Base-by-base conservation (phyloP, 2,329 filamentous ascomycete species). In the Aureobasidium sp. region DNA sequence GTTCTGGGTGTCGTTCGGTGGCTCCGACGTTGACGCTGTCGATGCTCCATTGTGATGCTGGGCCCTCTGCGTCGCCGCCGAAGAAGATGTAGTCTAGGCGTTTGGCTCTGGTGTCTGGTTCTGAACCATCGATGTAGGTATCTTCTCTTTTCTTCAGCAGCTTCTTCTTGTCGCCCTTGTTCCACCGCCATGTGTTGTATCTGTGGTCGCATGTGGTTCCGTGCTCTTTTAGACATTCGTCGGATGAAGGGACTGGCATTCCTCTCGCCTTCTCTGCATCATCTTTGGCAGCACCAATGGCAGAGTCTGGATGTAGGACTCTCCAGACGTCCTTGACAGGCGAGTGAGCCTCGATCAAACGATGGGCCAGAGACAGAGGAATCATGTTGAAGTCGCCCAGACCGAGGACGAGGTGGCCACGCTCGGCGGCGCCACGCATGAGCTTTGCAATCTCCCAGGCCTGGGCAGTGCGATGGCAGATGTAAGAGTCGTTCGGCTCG, bases 381-480 rank as follows among this genome's bases (percentile, higher is more conserved):
- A 91, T 79, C 88, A 96, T 96, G 77, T 97, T 97, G 78, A 97
- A 97, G 77, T 97, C 94, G 29, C 94, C 94, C 60, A 96, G 78
- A 6, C 87, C 92, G 47, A 97, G 79, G 57, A 92, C 91, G 34
- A 97, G 80, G 72, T 93, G 89, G 7, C 91, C 91, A 15, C 88
- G 81, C 67, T 91, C 88, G 1, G 87, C 83, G 48, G 93, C 92
- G 63, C 84, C 88, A 53, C 90, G 86, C 77, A 97, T 88, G 48
- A 96, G 81, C 74, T 96, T 96, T 59, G 92, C 84, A 63, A 97
- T 89, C 73, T 97, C 89, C 94, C 94, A 99, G 55, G 91, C 89
- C 77, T 99, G 93, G 3, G 93, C 88, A 20, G 90, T 90, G 62
- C 92, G 88, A 76, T 97, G 94, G 72, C 90, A 92, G 56, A 91